phyloP scores from a whole-genome alignment of 768 basidiomycete species.

The Agaricus subrufescens region DNA sequence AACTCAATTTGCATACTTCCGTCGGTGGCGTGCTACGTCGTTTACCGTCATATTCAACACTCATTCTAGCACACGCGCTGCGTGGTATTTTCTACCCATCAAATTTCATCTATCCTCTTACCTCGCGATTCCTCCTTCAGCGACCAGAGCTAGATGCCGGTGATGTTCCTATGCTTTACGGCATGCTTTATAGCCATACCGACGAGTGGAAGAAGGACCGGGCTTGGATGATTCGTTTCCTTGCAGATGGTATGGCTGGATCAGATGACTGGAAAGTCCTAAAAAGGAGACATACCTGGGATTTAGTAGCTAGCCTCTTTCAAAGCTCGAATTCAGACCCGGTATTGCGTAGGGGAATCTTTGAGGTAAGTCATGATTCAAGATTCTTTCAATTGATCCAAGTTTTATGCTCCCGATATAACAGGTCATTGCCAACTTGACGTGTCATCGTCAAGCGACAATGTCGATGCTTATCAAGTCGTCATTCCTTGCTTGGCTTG shows the following conservation, averaged over 20 bases:
- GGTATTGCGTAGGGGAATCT: conserved; percentile 48
- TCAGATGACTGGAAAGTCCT: conserved; percentile 79
- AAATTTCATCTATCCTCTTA: conserved; percentile 83
- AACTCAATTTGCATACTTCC: conserved; percentile 37
- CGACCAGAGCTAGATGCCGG: conserved; percentile 72
- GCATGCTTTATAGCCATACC: conserved; percentile 75
- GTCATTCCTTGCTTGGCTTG: conserved; percentile 76
- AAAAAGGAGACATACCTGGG: conserved; percentile 83
- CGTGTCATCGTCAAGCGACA: conserved; percentile 63
- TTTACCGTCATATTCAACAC: conserved; percentile 72
- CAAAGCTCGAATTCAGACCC: conserved; percentile 57
- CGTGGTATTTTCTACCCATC: conserved; percentile 83
- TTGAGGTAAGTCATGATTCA: conserved; percentile 49
- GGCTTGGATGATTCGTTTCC: conserved; percentile 82
- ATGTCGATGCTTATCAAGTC: conserved; percentile 70
- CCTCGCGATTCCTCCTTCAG: conserved; percentile 85
- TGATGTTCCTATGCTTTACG: conserved; percentile 90
- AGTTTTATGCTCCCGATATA: neutral
- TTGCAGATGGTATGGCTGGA: conserved; percentile 76
- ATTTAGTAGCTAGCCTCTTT: conserved; percentile 77
- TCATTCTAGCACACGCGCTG: conserved; percentile 80
- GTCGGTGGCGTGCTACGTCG: conserved; percentile 37
- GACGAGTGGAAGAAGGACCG: conserved; percentile 86
- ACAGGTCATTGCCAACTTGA: conserved; percentile 73
- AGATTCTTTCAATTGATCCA: neutral